Evolutionary conservation across 768 basidiomycete species (phyloP), one percentile per base, ranked within the genome.

Genomic region (Panellus pusillus): DNA sequence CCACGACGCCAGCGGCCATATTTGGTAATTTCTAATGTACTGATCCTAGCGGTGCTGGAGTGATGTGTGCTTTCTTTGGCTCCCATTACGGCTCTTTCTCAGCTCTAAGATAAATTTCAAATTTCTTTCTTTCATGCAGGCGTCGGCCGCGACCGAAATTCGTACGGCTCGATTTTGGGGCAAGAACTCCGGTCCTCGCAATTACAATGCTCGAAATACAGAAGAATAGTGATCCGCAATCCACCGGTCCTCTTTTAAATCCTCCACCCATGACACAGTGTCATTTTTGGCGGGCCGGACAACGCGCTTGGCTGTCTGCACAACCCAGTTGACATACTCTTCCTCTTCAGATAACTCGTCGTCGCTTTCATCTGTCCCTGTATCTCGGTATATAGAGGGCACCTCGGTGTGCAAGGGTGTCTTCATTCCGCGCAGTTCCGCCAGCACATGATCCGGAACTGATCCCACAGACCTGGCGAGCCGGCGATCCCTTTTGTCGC

Each of bases 171-270:
- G 6, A 24, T 3, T 24, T 24, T 24, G 3, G 24, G n/a, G n/a
- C n/a, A n/a, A n/a, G n/a, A n/a, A n/a, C n/a, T n/a, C n/a, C 13
- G 20, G 18, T 29, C n/a, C 12, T 20, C 12, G 44, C 31, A 48
- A 27, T 41, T 14, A 54, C 13, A 54, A 19, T 17, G 57, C 47
- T 43, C 44, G 44, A 17, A 53, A 52, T 7, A 58, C 27, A 17
- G 31, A 15, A 28, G 57, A 54, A 35, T 58, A 54, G 6, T 27
- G n/a, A 41, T 59, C 57, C 14, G 48, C 49, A 20, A 59, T 38
- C 53, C 48, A 51, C 14, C 49, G 57, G 17, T 59, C 52, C 8
- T 20, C 49, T 11, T 39, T 52, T 14, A 59, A 45, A 1, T 54
- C 57, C 2, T 47, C 19, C 1, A 47, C 40, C 57, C 48, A 54